phyloP scores from a whole-genome alignment of 2,329 filamentous ascomycete species.

The Lecanicillium sp. region DNA sequence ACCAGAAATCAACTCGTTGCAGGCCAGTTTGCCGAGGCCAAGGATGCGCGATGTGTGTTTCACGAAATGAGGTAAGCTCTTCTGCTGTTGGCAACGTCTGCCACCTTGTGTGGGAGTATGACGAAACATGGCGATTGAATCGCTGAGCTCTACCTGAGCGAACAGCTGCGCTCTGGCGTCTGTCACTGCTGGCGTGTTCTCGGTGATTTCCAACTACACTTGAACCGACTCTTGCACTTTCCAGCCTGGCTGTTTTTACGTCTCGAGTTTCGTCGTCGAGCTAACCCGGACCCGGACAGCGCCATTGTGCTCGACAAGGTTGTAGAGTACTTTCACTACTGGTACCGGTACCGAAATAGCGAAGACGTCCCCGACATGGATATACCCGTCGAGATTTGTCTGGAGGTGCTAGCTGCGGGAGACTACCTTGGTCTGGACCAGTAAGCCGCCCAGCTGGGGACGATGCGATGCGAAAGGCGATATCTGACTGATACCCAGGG shows the following conservation, averaged over 20 bases:
- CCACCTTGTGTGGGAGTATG: slow-evolving; percentile 22
- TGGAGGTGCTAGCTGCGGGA: slow-evolving; percentile 71
- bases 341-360: slow-evolving; percentile 63
- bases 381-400: slow-evolving; percentile 69
- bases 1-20: slow-evolving; percentile 11
- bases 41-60: slow-evolving; percentile 58
- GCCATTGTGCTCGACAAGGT: slow-evolving; percentile 72
- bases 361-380: slow-evolving; percentile 77
- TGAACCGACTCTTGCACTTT: slow-evolving; percentile 48
- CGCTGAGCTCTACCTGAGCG: slow-evolving; percentile 39
- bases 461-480: too few species aligned
- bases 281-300: slow-evolving; percentile 36
- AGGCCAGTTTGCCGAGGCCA: slow-evolving; percentile 62
- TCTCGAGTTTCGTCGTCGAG: slow-evolving; percentile 19
- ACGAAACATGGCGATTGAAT: slow-evolving; percentile 31
- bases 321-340: slow-evolving; percentile 79
- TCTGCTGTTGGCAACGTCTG: slow-evolving; percentile 13
- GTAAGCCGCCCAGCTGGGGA: slow-evolving; percentile 28
- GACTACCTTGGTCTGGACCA: slow-evolving; percentile 68
- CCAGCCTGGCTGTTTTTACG: not conserved
- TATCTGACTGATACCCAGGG: slow-evolving; percentile 31
- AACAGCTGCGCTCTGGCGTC: slow-evolving; percentile 26
- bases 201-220: slow-evolving; percentile 54
- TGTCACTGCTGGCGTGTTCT: slow-evolving; percentile 31
- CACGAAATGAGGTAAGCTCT: slow-evolving; percentile 65